phyloP scores from a whole-genome alignment of 2,329 filamentous ascomycete genomes.

The Xylariales sp. region DNA sequence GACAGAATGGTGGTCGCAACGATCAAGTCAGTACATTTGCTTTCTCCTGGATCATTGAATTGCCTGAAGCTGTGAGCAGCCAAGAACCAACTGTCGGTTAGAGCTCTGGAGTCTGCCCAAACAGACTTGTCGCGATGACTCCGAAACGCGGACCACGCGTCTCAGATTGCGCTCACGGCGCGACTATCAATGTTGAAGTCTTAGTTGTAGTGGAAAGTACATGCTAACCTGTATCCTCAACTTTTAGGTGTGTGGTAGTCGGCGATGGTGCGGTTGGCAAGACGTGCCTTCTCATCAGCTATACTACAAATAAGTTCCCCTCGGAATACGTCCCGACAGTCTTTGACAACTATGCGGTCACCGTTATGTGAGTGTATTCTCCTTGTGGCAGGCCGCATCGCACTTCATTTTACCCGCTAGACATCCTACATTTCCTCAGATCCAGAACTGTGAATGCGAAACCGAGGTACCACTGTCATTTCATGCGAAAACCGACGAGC shows the following conservation, averaged over 20 bases:
- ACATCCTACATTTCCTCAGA: too few relatives aligned
- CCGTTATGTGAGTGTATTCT: slow-evolving; percentile 79
- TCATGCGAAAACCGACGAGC: too few relatives aligned
- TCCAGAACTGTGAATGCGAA: too few relatives aligned
- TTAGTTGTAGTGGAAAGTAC: not conserved
- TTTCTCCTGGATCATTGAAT: too few relatives aligned
- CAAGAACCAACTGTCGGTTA: too few relatives aligned
- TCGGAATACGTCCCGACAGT: slow-evolving; percentile 99
- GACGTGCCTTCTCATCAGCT: slow-evolving; percentile 97
- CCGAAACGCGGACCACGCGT: too few relatives aligned
- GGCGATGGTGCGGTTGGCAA: slow-evolving; percentile 99
- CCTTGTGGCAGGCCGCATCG: not conserved
- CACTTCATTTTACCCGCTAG: too few relatives aligned
- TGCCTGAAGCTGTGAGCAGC: too few relatives aligned
- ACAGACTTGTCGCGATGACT: not conserved
- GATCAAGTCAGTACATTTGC: slow-evolving; percentile 51
- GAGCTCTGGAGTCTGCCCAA: too few relatives aligned
- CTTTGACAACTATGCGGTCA: slow-evolving; percentile 99
- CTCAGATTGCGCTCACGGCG: too few relatives aligned
- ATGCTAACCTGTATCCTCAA: not conserved
- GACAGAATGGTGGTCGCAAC: slow-evolving; percentile 58
- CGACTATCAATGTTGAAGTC: too few relatives aligned
- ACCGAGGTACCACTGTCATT: too few relatives aligned
- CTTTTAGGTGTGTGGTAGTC: slow-evolving; percentile 86
- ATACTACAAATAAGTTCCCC: slow-evolving; percentile 99